Percentiles rank a stretch among this genome's conserved stretches.
phyloP scores from a whole-genome alignment of 169 alveolate genomes.

The Plasmodium gaboni region DNA sequence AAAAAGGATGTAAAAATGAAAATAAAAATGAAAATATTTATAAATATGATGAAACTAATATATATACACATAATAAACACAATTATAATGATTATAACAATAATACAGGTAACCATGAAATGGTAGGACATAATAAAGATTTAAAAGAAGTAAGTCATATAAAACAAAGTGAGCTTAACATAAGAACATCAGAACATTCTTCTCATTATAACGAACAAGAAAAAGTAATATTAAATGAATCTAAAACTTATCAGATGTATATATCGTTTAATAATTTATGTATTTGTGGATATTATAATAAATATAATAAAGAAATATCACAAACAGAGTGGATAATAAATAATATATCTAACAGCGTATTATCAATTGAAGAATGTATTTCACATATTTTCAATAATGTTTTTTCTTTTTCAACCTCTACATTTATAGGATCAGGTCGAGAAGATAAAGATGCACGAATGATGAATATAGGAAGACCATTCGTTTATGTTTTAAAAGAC shows the following conservation, averaged over 20 bases:
- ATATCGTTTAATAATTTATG: constrained; percentile 66
- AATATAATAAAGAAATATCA: constrained; percentile 66
- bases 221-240: no score
- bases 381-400: constrained; percentile 41
- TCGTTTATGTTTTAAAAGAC: constrained; percentile 62
- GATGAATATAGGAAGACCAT: constrained; percentile 85
- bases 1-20: no score
- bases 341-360: constrained; percentile 12
- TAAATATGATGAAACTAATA: no score
- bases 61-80: no score
- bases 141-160: no score
- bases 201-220: no score
- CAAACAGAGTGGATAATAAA: constrained; percentile 73
- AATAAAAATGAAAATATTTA: no score
- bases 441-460: constrained; percentile 93
- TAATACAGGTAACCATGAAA: no score
- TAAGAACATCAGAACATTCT: no score
- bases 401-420: constrained; percentile 13
- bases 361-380: constrained; percentile 74
- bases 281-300: constrained; percentile 71
- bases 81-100: no score
- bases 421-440: constrained; percentile 88
- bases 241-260: constrained; percentile 18
- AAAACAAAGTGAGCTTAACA: no score
- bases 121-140: no score